Evolutionary conservation across 2,329 filamentous ascomycete species (phyloP).

Genomic region (Cercospora beticola): DNA sequence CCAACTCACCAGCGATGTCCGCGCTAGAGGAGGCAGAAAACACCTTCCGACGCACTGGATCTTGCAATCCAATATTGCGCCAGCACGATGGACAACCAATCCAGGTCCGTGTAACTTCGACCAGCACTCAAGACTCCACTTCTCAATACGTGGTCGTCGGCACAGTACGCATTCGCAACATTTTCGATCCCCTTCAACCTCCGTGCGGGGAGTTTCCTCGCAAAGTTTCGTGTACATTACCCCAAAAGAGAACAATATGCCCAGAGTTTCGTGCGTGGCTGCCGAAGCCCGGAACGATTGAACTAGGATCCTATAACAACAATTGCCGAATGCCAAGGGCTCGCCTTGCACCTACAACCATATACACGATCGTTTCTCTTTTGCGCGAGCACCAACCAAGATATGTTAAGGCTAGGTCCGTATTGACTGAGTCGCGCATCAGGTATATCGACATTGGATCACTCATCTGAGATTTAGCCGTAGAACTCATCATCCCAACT

Average conservation of each 20-base stretch:
- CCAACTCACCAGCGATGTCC: not conserved
- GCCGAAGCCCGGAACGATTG: not conserved
- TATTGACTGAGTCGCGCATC: not conserved
- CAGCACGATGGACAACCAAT: not conserved
- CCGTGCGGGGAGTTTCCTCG: not conserved
- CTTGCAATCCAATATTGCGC: not conserved
- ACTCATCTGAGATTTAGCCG: not conserved
- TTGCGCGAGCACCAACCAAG: not conserved
- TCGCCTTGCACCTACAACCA: not conserved
- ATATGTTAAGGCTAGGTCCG: not conserved
- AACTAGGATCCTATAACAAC: not conserved
- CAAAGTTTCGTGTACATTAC: not conserved
- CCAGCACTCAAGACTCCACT: not conserved
- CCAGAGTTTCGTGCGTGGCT: not conserved
- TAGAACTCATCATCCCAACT: not conserved
- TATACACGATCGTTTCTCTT: not conserved
- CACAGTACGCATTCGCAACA: not conserved
- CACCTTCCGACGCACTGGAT: not conserved
- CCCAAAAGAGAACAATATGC: not conserved
- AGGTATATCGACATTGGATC: not conserved
- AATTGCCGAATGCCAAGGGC: not conserved
- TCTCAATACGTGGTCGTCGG: not conserved
- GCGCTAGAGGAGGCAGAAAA: not conserved
- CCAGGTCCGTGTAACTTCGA: not conserved
- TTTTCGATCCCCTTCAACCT: not conserved